Conservation (phyloP, 129 eudicot genomes). For the Tagetes erecta region DNA sequence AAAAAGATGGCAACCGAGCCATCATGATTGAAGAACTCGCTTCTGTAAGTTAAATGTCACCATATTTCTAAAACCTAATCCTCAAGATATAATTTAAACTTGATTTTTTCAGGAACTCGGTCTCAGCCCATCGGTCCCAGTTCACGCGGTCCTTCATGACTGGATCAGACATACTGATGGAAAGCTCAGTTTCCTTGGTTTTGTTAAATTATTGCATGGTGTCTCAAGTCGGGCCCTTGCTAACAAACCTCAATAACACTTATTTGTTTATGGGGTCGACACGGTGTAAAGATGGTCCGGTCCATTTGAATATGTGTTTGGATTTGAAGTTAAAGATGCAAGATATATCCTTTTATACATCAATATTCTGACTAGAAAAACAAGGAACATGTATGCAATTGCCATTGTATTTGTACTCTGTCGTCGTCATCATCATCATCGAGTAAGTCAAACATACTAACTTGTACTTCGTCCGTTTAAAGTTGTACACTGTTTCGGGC, state of each 20-base stretch:
- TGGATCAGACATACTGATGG: conserved; percentile 99
- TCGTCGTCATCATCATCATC: neutral
- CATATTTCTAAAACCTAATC: neutral
- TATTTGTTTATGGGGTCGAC: conserved; percentile 5
- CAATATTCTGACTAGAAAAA: conserved; percentile 31
- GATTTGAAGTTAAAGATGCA: conserved; percentile 51
- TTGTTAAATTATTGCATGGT: conserved; percentile 83
- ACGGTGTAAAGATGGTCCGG: conserved; percentile 30
- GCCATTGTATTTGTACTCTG: conserved; percentile 35
- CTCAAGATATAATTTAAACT: neutral
- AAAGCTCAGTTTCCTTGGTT: conserved; percentile 94
- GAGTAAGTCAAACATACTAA: neutral
- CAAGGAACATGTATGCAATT: conserved; percentile 41
- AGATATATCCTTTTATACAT: conserved; percentile 28
- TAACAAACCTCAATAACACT: conserved; percentile 57
- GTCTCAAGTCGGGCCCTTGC: conserved; percentile 69
- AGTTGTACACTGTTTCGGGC: neutral
- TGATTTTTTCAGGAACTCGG: conserved; percentile 76
- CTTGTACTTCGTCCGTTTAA: neutral
- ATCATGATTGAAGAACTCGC: conserved; percentile 93
- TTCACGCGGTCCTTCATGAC: conserved; percentile 84
- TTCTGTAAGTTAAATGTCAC: conserved; percentile 50
- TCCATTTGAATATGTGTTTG: conserved; percentile 24
- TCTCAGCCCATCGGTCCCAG: conserved; percentile 84
- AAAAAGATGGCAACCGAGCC: conserved; percentile 87